Conservation (phyloP, 345 rosid species). For the Isatis tinctoria region DNA sequence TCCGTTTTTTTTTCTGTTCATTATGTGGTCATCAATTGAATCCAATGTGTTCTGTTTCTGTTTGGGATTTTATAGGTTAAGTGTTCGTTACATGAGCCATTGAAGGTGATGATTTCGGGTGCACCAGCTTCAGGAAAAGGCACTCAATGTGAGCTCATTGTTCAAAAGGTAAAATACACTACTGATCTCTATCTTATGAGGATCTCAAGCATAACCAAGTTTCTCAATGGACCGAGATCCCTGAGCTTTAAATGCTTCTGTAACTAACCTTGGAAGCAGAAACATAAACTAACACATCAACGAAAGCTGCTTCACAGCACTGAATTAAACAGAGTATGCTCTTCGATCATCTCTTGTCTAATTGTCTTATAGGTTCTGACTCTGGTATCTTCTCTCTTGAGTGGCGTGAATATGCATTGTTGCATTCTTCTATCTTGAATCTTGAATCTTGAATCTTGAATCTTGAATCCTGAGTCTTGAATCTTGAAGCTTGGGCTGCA, state of each 20-base stretch:
- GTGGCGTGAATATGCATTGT: neutral
- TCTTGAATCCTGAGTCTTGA: too few species aligned
- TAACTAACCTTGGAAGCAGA: neutral
- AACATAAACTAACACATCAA: neutral
- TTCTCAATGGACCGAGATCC: too few species aligned
- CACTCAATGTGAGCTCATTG: conserved; percentile 83
- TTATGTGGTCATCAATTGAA: too few species aligned
- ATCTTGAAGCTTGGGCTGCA: too few species aligned
- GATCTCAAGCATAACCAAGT: too few species aligned
- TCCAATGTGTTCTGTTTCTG: neutral
- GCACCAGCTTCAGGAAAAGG: conserved; percentile 96
- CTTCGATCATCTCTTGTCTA: neutral
- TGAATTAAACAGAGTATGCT: neutral
- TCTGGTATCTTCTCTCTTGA: neutral
- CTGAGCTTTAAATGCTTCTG: neutral
- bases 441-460: too few species aligned
- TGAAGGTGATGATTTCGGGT: conserved; percentile 93
- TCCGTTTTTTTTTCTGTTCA: too few species aligned
- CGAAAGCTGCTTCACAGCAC: neutral
- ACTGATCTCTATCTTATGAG: neutral
- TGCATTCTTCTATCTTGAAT: too few species aligned
- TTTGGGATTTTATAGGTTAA: conserved; percentile 41
- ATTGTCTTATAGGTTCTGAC: neutral
- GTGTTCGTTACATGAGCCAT: conserved; percentile 54
- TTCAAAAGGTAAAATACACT: conserved; percentile 54